Percentiles rank a stretch among this genome's conserved stretches.
Evolutionary conservation across 2,329 filamentous ascomycete genomes (phyloP).

Genomic region (Calonectria ilicicola): DNA sequence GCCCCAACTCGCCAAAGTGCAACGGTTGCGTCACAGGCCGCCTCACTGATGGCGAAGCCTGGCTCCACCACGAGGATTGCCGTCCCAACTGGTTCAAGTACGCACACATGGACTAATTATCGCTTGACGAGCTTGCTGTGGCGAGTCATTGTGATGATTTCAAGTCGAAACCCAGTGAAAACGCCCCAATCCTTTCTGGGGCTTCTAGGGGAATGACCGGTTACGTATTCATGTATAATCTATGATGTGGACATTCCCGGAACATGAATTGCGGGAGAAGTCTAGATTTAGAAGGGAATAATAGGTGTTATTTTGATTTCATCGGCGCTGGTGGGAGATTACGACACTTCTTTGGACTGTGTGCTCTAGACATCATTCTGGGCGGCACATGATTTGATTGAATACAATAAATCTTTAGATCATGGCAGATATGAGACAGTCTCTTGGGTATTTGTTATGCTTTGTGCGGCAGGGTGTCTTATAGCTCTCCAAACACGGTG

Average conservation of each 20-base stretch:
- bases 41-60: slow-evolving; percentile 89
- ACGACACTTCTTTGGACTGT: slow-evolving; percentile 25
- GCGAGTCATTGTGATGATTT: neutral
- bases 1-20: slow-evolving; percentile 95
- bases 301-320: slow-evolving; percentile 4
- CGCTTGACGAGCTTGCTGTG: neutral
- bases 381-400: neutral
- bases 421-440: neutral
- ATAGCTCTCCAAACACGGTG: slow-evolving; percentile 68
- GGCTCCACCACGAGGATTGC: slow-evolving; percentile 91
- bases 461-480: slow-evolving; percentile 4
- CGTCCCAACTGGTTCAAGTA: slow-evolving; percentile 96
- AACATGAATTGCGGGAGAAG: slow-evolving; percentile 11
- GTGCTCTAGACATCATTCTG: neutral
- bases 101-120: neutral
- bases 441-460: neutral
- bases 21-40: slow-evolving; percentile 86
- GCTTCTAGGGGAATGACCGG: neutral
- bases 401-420: slow-evolving; percentile 8
- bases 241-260: slow-evolving; percentile 26
- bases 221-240: slow-evolving; percentile 22
- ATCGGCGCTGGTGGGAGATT: slow-evolving; percentile 35
- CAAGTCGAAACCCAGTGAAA: neutral
- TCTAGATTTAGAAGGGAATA: slow-evolving; percentile 21
- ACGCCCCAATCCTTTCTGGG: neutral